Evolutionary conservation across 2,329 filamentous ascomycete species (phyloP), one percentile per base, ranked within the genome.

Genomic region (Pyrenochaeta sp.): DNA sequence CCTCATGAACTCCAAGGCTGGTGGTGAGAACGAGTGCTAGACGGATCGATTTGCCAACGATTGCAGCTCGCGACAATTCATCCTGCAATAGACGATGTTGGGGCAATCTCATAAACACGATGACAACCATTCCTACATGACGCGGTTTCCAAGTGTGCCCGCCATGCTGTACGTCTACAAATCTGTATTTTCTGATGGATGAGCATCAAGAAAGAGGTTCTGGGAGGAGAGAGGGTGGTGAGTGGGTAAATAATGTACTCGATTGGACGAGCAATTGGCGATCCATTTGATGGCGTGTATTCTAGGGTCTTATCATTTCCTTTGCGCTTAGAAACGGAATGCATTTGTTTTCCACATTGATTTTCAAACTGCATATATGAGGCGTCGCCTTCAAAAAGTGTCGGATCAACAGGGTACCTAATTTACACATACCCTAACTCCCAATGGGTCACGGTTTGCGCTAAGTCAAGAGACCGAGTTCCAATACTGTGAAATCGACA

Each of bases 1-100:
- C 71, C 86, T 99, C 72, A 99, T 99, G 95, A 99, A 97, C 89
- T 96, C 94, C 48, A 95, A 94, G 81, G 89, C 59, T 43, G 56
- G 55, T 43, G 56, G 55, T 35, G 57, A 53, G 23, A 53, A 39
- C 27, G 17, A 7, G 3, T 64, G 60, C 53, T 60, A 60, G 41
- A 46, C 32, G 27, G 30, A 39, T 19, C 10, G 26, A 29, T 26
- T 17, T 35, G n/a, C 22, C 30, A 18, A 51, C 41, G 40, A 55
- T 60, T 58, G 65, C 65, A 71, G 65, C 57, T 27, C 36, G 39
- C 36, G 63, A 56, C 60, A 69, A 67, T 9, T 17, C 14, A 35
- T 47, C 32, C 60, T 69, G 64, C 64, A 61, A 55, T 50, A 47
- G 44, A 49, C 48, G 44, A 55, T n/a, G n/a, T n/a, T n/a, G n/a